Evolutionary conservation across 1,139 yeast species (phyloP), one percentile per base, ranked within the genome.

Genomic region (Lodderomyces beijingensis): DNA sequence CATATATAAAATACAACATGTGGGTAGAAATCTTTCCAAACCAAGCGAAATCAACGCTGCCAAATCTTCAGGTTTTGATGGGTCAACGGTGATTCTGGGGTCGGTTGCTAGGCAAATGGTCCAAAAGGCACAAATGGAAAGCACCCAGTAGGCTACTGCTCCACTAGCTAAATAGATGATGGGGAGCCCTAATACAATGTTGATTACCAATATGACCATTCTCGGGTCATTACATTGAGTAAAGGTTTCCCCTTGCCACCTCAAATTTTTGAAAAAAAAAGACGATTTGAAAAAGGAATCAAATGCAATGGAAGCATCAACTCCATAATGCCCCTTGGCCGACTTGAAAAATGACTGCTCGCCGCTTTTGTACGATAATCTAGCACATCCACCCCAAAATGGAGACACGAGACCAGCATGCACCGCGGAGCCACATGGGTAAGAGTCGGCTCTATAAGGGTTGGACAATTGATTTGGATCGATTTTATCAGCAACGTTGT

Each of bases 391-490:
- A 2, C 98, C 98, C 40, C 62, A 61, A 27, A 68, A 52, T 15
- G 91, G 81, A 1, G 93, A 79, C 1, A 88, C 60, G 0, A 79
- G 50, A 1, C 96, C 96, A 2, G 89, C 80, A 53, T 89, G 96
- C 3, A 84, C 76, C 0, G 94, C 97, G 1, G 96, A 81, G 0
- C 89, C 93, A 56, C 98, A 91, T 0, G 91, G 79, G 49, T 66
- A 88, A 1, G 95, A 84, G 55, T 91, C 98, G 0, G 87, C 91
- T 39, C 98, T 65, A 49, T 87, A 91, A 1, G 88, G 87, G 16
- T 60, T 48, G 0, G 83, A 59, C 5, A 77, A 35, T 34, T 44
- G 45, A 11, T 38, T 42, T n/a, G 54, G 53, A n/a, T 39, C 41
- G 3, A 61, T 46, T 10, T 43, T 46, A 8, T 40, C 28, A 5